Evolutionary conservation across 805 yeast genomes (phyloP).

Genomic region (Zygosaccharomyces kombuchaensis): DNA sequence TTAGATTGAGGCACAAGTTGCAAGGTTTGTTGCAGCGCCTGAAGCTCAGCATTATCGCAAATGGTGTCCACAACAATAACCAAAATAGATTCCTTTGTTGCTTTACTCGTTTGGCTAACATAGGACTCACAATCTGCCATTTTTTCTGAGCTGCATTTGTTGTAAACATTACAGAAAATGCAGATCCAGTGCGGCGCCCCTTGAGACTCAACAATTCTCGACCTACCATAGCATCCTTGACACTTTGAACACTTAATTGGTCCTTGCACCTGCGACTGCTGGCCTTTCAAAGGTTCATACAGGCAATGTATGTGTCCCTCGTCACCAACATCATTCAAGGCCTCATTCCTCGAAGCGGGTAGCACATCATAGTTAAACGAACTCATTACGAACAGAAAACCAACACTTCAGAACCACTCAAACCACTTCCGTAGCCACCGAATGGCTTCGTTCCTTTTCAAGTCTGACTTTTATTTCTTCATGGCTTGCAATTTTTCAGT

Average conservation of each 20-base stretch:
- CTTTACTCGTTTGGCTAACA: slow-evolving; percentile 1
- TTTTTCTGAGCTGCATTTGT: slow-evolving; percentile 7
- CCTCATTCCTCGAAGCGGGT: slow-evolving; percentile 18
- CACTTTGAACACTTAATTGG: slow-evolving; percentile 8
- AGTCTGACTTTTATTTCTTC: background rate
- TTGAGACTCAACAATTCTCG: slow-evolving; percentile 1
- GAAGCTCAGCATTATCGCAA: slow-evolving; percentile 10
- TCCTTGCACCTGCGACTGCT: background rate
- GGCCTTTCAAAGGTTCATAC: slow-evolving; percentile 9
- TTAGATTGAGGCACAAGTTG: background rate
- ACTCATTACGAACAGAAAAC: slow-evolving; percentile 5
- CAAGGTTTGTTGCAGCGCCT: slow-evolving; percentile 5
- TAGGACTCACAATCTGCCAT: slow-evolving; percentile 2
- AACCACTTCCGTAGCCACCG: background rate
- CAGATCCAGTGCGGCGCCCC: slow-evolving; percentile 14
- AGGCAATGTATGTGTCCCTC: slow-evolving; percentile 15
- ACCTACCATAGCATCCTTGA: slow-evolving; percentile 3
- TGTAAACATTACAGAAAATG: slow-evolving; percentile 14
- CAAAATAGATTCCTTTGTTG: background rate
- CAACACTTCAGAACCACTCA: background rate
- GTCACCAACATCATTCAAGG: slow-evolving; percentile 10
- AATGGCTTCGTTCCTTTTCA: background rate
- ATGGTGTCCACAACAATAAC: slow-evolving; percentile 14
- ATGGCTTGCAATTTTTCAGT: background rate
- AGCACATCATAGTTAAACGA: slow-evolving; percentile 11